These are phyloP conservation scores for Nakazawaea ishiwadae DNA, from an alignment of 805 yeast genomes.

Conservation along the genomic window DNA sequence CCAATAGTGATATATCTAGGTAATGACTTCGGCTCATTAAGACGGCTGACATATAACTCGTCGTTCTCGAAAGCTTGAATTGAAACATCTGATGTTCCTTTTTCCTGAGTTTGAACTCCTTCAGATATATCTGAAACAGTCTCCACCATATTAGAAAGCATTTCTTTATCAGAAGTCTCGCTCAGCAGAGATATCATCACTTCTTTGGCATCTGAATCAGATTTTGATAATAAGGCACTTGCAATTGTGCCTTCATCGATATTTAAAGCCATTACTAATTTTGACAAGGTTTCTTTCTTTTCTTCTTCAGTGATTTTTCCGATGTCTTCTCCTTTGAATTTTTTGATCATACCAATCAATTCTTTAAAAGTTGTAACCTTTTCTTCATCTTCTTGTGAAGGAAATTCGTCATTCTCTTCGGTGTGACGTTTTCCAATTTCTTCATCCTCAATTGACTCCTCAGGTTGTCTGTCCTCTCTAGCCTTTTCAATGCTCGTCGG, in stretches of 20 bases:
- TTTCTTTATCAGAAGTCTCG: background rate
- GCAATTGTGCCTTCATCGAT: background rate
- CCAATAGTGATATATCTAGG: slow-evolving; percentile 20
- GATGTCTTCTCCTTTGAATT: background rate
- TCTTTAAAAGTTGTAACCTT: background rate
- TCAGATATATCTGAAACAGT: background rate
- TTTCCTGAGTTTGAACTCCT: background rate
- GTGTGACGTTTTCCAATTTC: background rate
- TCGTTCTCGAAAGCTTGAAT: slow-evolving; percentile 20
- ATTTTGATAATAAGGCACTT: background rate
- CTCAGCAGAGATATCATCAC: background rate
- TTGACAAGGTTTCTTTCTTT: background rate
- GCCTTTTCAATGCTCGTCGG: no score
- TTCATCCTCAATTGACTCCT: background rate
- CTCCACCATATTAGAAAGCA: background rate
- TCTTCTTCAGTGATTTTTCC: background rate
- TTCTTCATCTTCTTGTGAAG: background rate
- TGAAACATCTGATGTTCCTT: background rate
- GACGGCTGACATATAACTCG: slow-evolving; percentile 21
- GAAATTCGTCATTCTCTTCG: background rate
- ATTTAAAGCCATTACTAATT: slow-evolving; percentile 1
- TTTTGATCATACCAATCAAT: background rate
- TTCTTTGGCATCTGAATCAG: background rate
- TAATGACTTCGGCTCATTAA: slow-evolving; percentile 18
- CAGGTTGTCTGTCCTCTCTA: no score